A percentile compares a stretch with the other conserved stretches of the same genome.
Evolutionary conservation across 257 asterid genomes (phyloP).

Genomic region (Solanum neorickii): DNA sequence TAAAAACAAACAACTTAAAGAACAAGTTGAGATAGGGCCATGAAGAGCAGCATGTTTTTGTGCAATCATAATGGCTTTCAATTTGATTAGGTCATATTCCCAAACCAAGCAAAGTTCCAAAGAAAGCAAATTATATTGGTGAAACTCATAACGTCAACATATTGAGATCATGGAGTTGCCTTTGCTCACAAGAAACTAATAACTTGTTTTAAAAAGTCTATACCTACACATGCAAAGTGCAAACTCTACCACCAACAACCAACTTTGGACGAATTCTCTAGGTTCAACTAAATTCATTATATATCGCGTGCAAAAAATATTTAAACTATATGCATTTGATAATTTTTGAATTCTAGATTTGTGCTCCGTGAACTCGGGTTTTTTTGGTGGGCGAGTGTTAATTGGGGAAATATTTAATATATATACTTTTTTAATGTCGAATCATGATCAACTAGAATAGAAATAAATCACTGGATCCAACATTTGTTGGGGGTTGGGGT

Average conservation of each 20-base stretch:
- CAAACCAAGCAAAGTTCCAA: conserved; percentile 44
- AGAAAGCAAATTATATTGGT: conserved; percentile 9
- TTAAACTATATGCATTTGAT: neutral
- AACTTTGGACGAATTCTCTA: neutral
- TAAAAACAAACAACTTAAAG: conserved; percentile 43
- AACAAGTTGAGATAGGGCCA: conserved; percentile 79
- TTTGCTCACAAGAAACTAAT: conserved; percentile 49
- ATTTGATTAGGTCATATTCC: conserved; percentile 42
- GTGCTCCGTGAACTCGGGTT: too few relatives aligned
- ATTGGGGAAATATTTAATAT: too few relatives aligned
- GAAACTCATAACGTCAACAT: conserved; percentile 18
- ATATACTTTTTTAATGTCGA: neutral
- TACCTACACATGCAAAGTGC: conserved; percentile 5
- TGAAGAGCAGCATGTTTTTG: conserved; percentile 50
- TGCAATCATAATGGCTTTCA: conserved; percentile 65
- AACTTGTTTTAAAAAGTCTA: neutral
- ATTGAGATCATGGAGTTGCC: conserved; percentile 34
- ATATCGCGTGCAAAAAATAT: neutral
- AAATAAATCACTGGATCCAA: neutral
- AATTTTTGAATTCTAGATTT: neutral
- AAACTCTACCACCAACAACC: neutral
- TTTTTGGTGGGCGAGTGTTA: neutral
- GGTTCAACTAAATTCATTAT: neutral
- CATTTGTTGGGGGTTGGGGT: neutral
- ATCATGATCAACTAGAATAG: too few relatives aligned